These are phyloP conservation scores for Gypsophila paniculata DNA, from an alignment of 179 eudicot genomes.

Conservation along the genomic window DNA sequence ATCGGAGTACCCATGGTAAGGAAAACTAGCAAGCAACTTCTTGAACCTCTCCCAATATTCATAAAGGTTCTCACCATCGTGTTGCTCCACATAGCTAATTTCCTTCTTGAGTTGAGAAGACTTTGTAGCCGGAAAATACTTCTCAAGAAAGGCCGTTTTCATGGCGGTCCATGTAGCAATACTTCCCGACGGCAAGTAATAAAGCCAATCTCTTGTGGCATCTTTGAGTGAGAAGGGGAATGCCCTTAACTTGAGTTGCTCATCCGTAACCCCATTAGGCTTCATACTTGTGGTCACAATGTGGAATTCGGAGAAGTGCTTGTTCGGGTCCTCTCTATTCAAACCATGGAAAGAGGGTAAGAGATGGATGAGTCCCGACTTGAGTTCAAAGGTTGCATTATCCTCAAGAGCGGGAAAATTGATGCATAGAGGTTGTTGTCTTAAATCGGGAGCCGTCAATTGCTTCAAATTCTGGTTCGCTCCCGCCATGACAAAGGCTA, in stretches of 20 bases:
- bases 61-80: not conserved
- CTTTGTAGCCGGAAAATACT: not conserved
- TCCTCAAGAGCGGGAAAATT: no score
- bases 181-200: not conserved
- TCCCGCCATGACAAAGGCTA: no score
- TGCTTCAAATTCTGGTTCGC: no score
- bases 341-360: no score
- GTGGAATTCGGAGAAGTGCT: no score
- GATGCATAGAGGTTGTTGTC: no score
- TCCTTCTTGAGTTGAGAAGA: not conserved
- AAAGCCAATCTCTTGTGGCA: not conserved
- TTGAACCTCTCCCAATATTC: not conserved
- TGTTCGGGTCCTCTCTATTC: no score
- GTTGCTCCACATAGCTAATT: not conserved
- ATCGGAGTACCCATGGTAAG: not conserved
- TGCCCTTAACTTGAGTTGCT: not conserved
- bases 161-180: not conserved
- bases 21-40: not conserved
- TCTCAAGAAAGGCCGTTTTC: not conserved
- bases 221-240: not conserved
- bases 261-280: not conserved
- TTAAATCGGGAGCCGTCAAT: no score
- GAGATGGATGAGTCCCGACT: no score
- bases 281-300: no score
- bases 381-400: no score